A percentile compares a stretch with the other conserved stretches of the same genome.
Conservation (phyloP, 2,329 filamentous ascomycete species). For the Hymenoscyphus infarciens region DNA sequence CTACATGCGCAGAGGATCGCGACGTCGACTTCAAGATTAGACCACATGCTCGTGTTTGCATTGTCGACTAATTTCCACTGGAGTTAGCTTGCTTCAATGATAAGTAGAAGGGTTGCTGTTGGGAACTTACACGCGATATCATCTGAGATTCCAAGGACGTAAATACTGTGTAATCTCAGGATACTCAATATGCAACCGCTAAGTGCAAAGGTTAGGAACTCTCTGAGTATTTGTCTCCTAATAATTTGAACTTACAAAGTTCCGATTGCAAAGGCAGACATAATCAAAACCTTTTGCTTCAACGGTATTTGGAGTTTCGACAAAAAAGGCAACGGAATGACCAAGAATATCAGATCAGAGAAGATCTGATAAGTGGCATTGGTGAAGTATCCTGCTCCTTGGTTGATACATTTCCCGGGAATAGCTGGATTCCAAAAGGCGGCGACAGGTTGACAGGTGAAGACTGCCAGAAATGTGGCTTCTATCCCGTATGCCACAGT, state of each 20-base stretch:
- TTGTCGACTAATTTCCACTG: background rate
- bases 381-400: conserved; percentile 21
- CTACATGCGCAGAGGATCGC: conserved; percentile 53
- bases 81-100: background rate
- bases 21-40: conserved; percentile 34
- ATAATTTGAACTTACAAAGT: conserved; percentile 22
- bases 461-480: conserved; percentile 15
- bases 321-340: conserved; percentile 22
- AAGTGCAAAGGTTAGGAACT: background rate
- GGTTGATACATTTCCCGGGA: conserved; percentile 13
- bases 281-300: conserved; percentile 23
- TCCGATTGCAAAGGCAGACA: conserved; percentile 25
- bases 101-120: background rate
- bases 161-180: conserved; percentile 20
- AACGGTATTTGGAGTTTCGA: conserved; percentile 18
- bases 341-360: conserved; percentile 21
- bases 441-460: conserved; percentile 20
- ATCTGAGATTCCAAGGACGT: conserved; percentile 11
- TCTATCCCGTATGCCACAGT: conserved; percentile 15
- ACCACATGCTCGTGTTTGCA: conserved; percentile 32
- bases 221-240: background rate
- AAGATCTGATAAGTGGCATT: conserved; percentile 24
- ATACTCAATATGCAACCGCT: conserved; percentile 24
- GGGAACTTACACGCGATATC: conserved; percentile 19
- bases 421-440: conserved; percentile 18